phyloP scores from a whole-genome alignment of 192 early-diverging fungal species.

The Podila verticillata region DNA sequence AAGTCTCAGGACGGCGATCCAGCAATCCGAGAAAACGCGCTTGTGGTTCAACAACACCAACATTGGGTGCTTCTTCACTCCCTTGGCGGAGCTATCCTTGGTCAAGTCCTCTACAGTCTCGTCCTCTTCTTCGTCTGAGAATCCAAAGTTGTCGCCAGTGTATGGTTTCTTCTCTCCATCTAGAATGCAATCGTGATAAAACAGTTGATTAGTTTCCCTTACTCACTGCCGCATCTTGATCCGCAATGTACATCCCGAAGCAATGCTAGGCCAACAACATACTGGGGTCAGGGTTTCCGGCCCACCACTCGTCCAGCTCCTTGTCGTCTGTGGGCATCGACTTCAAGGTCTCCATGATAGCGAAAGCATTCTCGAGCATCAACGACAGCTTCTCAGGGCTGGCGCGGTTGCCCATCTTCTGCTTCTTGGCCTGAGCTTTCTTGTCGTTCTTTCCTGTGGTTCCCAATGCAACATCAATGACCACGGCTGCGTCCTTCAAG shows the following conservation, averaged over 20 bases:
- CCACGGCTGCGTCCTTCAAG: slow-evolving; percentile 68
- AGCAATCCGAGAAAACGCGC: slow-evolving; percentile 80
- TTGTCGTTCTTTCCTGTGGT: slow-evolving; percentile 18
- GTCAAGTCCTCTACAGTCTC: slow-evolving; percentile 44
- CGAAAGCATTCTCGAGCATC: slow-evolving; percentile 68
- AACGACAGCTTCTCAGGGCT: slow-evolving; percentile 43
- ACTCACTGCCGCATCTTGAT: no score
- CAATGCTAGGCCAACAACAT: neutral
- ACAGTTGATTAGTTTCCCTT: no score
- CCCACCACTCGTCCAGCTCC: slow-evolving; percentile 74
- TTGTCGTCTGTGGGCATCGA: slow-evolving; percentile 64
- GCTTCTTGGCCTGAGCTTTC: slow-evolving; percentile 12
- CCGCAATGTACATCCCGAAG: no score
- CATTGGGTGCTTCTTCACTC: slow-evolving; percentile 30
- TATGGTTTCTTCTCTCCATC: slow-evolving; percentile 50
- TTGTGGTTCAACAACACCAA: slow-evolving; percentile 66
- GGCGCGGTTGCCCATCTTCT: slow-evolving; percentile 1
- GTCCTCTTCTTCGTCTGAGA: slow-evolving; percentile 42
- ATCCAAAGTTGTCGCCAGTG: slow-evolving; percentile 34
- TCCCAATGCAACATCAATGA: slow-evolving; percentile 41
- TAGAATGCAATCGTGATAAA: neutral
- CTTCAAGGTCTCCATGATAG: slow-evolving; percentile 66
- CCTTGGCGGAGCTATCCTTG: slow-evolving; percentile 21
- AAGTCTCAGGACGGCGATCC: slow-evolving; percentile 79
- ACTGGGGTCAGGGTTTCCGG: slow-evolving; percentile 59